Base-by-base conservation (phyloP, 1,139 yeast species). In the Yamadazyma epiphylla region DNA sequence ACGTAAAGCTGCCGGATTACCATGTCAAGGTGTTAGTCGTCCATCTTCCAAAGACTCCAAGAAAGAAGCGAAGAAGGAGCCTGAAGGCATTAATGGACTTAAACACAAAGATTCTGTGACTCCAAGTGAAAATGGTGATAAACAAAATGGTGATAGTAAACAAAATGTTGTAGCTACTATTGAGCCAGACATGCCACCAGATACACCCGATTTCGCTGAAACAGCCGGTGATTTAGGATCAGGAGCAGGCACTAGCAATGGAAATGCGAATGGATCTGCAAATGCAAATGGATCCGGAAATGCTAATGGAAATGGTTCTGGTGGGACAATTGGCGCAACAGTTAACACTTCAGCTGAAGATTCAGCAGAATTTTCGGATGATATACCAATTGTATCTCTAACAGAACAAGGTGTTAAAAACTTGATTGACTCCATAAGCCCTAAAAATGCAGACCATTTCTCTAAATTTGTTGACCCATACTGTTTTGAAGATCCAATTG, bases 401-500 rank as follows among this genome's bases (percentile, higher is more conserved):
- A 66, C 63, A 32, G 77, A 74, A 31, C 57, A 55, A 12, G 73
- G 68, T 1, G 62, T 72, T 9, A 63, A 64, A 30, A 65, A 64
- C 12, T 46, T 77, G 2, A 53, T 80, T 24, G 55, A 60, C 5
- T 45, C 58, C 10, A 41, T 72, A 15, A 60, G 57, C 14, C 54
- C 65, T 6, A 47, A 57, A 21, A 53, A 55, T 12, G 46, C 49
- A 7, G 54, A 56, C 10, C 48, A 54, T 26, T 56, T 60, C 46
- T 53, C 61, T 30, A 68, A 64, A 25, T 81, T 79, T 37, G 70
- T 91, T 35, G 96, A 88, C 52, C 98, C 98, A 1, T 87, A 85
- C 53, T 70, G 76, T 2, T 87, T 94, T 53, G 80, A 74, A 37
- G 99, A 94, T 58, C 98, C 98, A 0, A 55, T 91, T 27, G 75